Conservation (phyloP, 768 basidiomycete species). For the Sporobolomyces pararoseus region DNA sequence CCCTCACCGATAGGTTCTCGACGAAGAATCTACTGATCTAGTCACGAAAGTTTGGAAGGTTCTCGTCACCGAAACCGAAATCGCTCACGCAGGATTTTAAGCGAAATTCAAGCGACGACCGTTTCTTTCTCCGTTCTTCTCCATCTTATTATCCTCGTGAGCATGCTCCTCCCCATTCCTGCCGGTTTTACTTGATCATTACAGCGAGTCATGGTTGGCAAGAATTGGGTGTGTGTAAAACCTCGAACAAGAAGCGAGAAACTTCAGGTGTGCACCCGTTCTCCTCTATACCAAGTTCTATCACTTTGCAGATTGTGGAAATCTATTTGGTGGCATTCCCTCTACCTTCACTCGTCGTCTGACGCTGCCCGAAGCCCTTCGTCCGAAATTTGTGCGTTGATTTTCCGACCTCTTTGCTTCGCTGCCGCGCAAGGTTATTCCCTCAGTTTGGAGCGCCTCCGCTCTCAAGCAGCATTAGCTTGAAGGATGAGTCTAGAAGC, state of each 20-base stretch:
- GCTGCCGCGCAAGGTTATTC: too few species aligned
- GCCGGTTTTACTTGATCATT: background rate
- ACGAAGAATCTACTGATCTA: constrained; percentile 45
- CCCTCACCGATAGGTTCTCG: constrained; percentile 39
- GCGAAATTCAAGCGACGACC: background rate
- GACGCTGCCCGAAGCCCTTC: too few species aligned
- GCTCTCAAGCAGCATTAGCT: too few species aligned
- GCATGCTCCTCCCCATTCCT: background rate
- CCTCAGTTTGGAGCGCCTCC: too few species aligned
- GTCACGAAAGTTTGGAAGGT: constrained; percentile 42
- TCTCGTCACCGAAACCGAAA: constrained; percentile 31
- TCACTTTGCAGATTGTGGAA: too few species aligned
- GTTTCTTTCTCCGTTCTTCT: background rate
- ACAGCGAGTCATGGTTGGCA: background rate
- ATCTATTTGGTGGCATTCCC: too few species aligned
- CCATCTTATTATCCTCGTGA: background rate
- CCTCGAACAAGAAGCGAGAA: background rate
- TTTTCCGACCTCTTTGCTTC: too few species aligned
- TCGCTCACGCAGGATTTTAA: constrained; percentile 19
- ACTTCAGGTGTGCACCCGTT: background rate
- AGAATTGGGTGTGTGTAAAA: background rate
- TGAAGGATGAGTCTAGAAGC: too few species aligned
- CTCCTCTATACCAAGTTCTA: background rate
- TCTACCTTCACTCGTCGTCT: too few species aligned
- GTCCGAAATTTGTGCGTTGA: too few species aligned